These are phyloP conservation scores for Endoconidiophora laricicola DNA, from an alignment of 2,329 filamentous ascomycete genomes.

Conservation along the genomic window DNA sequence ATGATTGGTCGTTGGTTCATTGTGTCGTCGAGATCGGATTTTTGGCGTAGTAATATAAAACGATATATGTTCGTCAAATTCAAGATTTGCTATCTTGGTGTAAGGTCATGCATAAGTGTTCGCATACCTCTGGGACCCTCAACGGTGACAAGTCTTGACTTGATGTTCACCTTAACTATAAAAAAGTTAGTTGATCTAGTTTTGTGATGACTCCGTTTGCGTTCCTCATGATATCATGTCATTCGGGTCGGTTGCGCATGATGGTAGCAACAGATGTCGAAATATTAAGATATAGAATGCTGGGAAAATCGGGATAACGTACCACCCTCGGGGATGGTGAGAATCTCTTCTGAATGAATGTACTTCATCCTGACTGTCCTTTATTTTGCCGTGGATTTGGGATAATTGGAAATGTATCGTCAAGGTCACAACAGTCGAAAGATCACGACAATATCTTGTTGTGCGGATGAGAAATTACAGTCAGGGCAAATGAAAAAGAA, in stretches of 20 bases:
- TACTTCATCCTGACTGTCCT: constrained; percentile 85
- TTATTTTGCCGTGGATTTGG: constrained; percentile 23
- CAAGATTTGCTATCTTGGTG: too few species aligned
- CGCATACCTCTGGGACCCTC: constrained; percentile 79
- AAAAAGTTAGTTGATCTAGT: background rate
- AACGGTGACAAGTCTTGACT: constrained; percentile 90
- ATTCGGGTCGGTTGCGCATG: background rate
- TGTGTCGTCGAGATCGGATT: background rate
- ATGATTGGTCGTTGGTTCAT: too few species aligned
- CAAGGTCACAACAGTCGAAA: constrained; percentile 17
- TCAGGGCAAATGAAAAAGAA: constrained; percentile 21
- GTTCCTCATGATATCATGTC: background rate
- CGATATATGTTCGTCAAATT: background rate
- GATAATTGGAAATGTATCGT: constrained; percentile 12
- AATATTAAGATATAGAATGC: background rate
- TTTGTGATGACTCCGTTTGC: background rate
- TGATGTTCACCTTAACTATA: constrained; percentile 93
- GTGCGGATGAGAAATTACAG: constrained; percentile 27
- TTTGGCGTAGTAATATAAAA: background rate
- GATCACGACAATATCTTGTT: constrained; percentile 22
- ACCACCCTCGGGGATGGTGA: constrained; percentile 95
- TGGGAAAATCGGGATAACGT: constrained; percentile 30
- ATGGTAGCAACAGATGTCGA: background rate
- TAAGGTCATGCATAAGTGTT: constrained; percentile 3
- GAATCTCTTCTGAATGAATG: constrained; percentile 95